Evolutionary conservation across 345 rosid species (phyloP).

Genomic region (Syzygium aqueum): DNA sequence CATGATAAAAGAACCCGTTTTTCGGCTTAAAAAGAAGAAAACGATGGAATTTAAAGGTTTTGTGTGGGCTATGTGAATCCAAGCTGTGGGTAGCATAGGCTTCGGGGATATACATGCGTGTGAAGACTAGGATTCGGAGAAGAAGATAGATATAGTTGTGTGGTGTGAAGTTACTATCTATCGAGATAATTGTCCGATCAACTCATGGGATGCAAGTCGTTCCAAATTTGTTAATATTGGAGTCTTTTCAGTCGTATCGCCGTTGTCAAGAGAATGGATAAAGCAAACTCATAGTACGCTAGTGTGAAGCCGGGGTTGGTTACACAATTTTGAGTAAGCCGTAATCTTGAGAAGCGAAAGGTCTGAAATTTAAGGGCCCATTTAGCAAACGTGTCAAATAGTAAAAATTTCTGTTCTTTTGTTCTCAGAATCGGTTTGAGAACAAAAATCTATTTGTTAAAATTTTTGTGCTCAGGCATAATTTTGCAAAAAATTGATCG

Average conservation of each 20-base stretch:
- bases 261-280: background rate
- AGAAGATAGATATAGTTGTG: background rate
- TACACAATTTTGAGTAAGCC: background rate
- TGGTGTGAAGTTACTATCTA: background rate
- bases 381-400: too few relatives aligned
- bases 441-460: too few relatives aligned
- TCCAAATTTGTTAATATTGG: background rate
- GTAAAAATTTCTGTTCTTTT: too few relatives aligned
- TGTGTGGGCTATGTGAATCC: background rate
- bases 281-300: background rate
- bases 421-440: too few relatives aligned
- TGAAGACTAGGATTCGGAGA: background rate
- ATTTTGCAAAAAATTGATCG: too few relatives aligned
- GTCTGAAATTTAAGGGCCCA: too few relatives aligned
- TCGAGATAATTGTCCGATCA: background rate
- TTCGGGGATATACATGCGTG: background rate
- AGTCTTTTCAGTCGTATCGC: background rate
- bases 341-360: background rate
- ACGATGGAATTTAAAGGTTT: background rate
- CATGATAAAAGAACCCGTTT: background rate
- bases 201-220: background rate
- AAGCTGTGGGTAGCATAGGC: background rate
- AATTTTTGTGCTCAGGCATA: too few relatives aligned
- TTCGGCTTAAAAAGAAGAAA: background rate
- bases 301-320: background rate